Conservation (phyloP, 306 rosid species). For the Oemleria cerasiformis region DNA sequence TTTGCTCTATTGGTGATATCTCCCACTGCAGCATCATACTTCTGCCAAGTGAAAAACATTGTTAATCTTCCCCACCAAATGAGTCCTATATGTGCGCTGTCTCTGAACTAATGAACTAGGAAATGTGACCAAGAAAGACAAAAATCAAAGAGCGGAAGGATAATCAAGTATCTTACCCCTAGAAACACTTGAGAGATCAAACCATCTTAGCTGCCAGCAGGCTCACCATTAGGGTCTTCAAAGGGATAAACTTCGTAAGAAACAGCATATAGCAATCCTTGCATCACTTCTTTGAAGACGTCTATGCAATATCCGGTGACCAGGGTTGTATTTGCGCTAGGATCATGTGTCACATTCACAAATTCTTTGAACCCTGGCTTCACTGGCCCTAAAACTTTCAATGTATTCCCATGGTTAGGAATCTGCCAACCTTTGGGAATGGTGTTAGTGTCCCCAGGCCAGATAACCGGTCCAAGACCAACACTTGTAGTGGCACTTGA, state of each 20-base stretch:
- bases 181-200: constrained; percentile 27
- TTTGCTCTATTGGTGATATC: constrained; percentile 39
- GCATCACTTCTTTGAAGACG: constrained; percentile 37
- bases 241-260: constrained; percentile 17
- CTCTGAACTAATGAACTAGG: too few species aligned
- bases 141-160: too few species aligned
- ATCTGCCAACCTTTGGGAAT: constrained; percentile 43
- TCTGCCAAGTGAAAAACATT: constrained; percentile 32
- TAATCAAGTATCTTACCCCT: constrained; percentile 39
- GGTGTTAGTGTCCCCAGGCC: constrained; percentile 35
- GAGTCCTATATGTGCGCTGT: too few species aligned
- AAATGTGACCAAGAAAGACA: not conserved
- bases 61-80: too few species aligned
- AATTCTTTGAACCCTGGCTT: constrained; percentile 37
- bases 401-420: constrained; percentile 18
- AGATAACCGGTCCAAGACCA: constrained; percentile 25
- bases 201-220: constrained; percentile 22
- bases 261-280: constrained; percentile 27
- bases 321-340: constrained; percentile 13
- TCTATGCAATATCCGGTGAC: constrained; percentile 50
- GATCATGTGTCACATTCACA: constrained; percentile 20
- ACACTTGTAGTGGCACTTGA: too few species aligned
- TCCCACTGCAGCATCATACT: constrained; percentile 40
- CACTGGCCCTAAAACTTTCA: constrained; percentile 45
- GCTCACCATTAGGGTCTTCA: not conserved